Conservation (phyloP, 805 yeast species). For the Saccharomycodes ludwigii region DNA sequence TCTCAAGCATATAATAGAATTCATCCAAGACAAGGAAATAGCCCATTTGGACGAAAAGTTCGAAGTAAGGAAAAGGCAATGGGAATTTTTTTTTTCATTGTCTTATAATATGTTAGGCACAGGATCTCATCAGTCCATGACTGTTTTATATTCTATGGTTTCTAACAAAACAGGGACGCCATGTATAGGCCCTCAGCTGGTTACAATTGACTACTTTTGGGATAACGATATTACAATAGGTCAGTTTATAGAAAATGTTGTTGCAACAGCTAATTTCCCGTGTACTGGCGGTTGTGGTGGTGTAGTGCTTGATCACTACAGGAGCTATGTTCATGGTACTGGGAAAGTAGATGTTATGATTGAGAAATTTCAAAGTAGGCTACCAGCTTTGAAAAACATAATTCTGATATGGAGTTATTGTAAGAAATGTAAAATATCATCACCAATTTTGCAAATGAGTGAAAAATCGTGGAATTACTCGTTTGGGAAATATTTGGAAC, state of each 20-base stretch:
- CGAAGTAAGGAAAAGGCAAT: constrained; percentile 35
- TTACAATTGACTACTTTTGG: constrained; percentile 77
- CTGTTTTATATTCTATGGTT: constrained; percentile 70
- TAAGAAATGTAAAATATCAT: constrained; percentile 57
- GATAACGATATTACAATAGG: constrained; percentile 88
- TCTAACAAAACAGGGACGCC: constrained; percentile 80
- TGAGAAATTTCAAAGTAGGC: constrained; percentile 43
- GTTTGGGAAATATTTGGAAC: constrained; percentile 84
- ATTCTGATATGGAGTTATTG: constrained; percentile 90
- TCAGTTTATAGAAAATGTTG: constrained; percentile 69
- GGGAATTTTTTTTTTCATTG: constrained; percentile 50
- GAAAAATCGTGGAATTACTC: constrained; percentile 84
- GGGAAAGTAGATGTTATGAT: constrained; percentile 71
- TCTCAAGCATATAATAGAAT: constrained; percentile 19
- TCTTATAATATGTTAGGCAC: constrained; percentile 54
- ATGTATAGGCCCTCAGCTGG: constrained; percentile 81
- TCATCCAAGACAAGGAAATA: constrained; percentile 21
- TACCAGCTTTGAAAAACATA: constrained; percentile 51
- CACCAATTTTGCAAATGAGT: constrained; percentile 73
- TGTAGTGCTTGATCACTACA: constrained; percentile 55
- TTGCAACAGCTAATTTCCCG: constrained; percentile 47
- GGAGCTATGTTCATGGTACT: constrained; percentile 79
- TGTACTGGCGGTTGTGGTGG: constrained; percentile 83
- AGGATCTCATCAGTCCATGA: constrained; percentile 63
- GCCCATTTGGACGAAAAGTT: constrained; percentile 21